Conservation (phyloP, 768 basidiomycete genomes). For the Boletus huronensis region DNA sequence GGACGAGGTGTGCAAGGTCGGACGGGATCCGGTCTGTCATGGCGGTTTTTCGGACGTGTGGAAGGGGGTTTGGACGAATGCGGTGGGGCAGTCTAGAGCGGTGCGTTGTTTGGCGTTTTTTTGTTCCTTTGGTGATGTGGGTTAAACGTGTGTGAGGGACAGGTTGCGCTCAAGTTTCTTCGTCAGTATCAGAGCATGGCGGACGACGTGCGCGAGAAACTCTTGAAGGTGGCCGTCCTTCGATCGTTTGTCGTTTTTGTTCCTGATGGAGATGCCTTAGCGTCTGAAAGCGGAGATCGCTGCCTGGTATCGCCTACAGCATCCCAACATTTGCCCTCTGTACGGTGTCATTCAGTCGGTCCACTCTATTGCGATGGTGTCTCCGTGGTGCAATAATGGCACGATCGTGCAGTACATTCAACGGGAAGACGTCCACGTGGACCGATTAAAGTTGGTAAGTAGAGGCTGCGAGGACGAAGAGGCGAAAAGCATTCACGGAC, state of each 20-base stretch:
- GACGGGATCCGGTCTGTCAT: conserved; percentile 46
- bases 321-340: conserved; percentile 52
- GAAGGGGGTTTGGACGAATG: conserved; percentile 54
- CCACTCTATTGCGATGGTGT: conserved; percentile 59
- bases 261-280: conserved; percentile 18
- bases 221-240: conserved; percentile 40
- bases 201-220: conserved; percentile 47
- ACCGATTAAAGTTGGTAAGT: conserved; percentile 48
- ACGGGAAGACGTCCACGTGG: conserved; percentile 35
- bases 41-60: conserved; percentile 62
- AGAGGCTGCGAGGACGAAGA: not conserved
- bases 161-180: conserved; percentile 60
- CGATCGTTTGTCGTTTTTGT: not conserved
- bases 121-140: too few species aligned
- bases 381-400: conserved; percentile 61
- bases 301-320: conserved; percentile 56
- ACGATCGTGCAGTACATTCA: conserved; percentile 50
- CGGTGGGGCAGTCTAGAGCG: conserved; percentile 33
- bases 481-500: not conserved
- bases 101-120: conserved; percentile 7
- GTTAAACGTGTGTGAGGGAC: conserved; percentile 1
- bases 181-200: conserved; percentile 46
- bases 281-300: conserved; percentile 54
- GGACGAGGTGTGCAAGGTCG: conserved; percentile 48
- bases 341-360: conserved; percentile 52